phyloP scores from a whole-genome alignment of 2,329 filamentous ascomycete genomes.

The Microsporum canis region DNA sequence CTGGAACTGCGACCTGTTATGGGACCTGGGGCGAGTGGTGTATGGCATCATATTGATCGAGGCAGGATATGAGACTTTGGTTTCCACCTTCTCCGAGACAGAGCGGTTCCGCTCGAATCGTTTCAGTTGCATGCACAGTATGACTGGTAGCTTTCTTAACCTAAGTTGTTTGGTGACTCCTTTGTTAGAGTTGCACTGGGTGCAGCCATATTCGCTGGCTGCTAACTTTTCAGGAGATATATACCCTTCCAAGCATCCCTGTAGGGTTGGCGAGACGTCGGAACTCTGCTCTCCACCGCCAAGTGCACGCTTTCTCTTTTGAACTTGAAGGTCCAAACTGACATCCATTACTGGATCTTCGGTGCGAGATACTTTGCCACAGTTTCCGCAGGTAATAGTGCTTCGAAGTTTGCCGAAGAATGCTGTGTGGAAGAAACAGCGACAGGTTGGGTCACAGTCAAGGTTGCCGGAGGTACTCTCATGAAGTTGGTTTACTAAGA shows the following conservation, averaged over 20 bases:
- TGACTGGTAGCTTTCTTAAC: conserved; percentile 75
- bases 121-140: conserved; percentile 87
- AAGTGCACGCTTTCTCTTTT: conserved; percentile 48
- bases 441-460: conserved; percentile 51
- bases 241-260: conserved; percentile 76
- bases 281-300: conserved; percentile 28
- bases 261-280: conserved; percentile 44
- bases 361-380: conserved; percentile 67
- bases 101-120: conserved; percentile 66
- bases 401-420: conserved; percentile 89
- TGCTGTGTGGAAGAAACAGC: conserved; percentile 85
- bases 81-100: conserved; percentile 75
- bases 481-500: conserved; percentile 83
- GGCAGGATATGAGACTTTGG: conserved; percentile 72
- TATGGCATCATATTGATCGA: conserved; percentile 86
- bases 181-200: conserved; percentile 61
- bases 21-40: conserved; percentile 51
- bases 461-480: conserved; percentile 61
- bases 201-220: conserved; percentile 73
- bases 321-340: conserved; percentile 72
- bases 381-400: conserved; percentile 82
- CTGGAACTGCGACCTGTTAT: conserved; percentile 46
- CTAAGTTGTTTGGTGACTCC: conserved; percentile 74
- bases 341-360: conserved; percentile 86
- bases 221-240: conserved; percentile 66